Conservation (phyloP, 345 rosid genomes). For the Eucalyptus erythrocorys region DNA sequence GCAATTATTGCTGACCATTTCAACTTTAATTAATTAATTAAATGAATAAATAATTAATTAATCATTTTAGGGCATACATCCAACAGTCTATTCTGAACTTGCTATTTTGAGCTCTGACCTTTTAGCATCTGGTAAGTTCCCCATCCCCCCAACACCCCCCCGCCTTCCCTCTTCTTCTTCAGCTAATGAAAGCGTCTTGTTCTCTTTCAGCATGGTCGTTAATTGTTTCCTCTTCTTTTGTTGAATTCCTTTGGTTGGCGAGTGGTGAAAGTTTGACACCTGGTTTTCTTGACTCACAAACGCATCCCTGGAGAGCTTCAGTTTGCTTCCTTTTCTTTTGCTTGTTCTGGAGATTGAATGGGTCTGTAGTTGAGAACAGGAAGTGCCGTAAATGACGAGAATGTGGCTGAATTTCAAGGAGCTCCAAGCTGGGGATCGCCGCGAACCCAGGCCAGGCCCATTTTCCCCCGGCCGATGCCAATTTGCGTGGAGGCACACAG, state of each 20-base stretch:
- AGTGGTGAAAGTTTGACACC: neutral
- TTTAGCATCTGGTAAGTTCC: too few species aligned
- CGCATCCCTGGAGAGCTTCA: neutral
- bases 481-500: neutral
- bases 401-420: neutral
- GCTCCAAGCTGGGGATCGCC: neutral
- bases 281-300: neutral
- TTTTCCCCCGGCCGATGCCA: neutral
- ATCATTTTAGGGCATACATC: too few species aligned
- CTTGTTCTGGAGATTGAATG: neutral
- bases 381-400: neutral
- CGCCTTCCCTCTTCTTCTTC: too few species aligned
- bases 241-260: neutral
- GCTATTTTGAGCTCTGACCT: neutral
- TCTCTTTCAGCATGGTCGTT: neutral
- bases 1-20: too few species aligned
- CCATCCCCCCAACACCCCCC: accelerated
- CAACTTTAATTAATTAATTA: too few species aligned
- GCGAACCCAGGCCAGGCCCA: neutral
- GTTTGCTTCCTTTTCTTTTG: neutral
- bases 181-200: neutral
- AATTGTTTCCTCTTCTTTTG: neutral
- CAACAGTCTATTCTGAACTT: neutral
- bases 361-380: neutral
- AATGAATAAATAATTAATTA: too few species aligned